Base-by-base conservation (phyloP, 768 basidiomycete species). In the Suillus hirtellus region DNA sequence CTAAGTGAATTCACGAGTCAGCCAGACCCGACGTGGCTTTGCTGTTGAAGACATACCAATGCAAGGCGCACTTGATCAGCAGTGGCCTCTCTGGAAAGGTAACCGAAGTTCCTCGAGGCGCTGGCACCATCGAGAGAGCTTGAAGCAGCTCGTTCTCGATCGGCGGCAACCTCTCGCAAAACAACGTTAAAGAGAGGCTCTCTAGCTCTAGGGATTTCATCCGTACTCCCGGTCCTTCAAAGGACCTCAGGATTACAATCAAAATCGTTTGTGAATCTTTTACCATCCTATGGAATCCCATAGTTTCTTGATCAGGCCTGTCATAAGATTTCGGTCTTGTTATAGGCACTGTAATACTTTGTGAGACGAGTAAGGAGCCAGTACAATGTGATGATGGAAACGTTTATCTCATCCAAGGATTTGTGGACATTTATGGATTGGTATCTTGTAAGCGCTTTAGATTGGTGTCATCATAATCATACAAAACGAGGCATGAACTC, bases 181-280 rank as follows among this genome's bases (percentile, higher is more conserved):
- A 92, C 71, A 68, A 92, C 87, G 9, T 91, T 92, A 71, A 81
- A 88, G 1, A 95, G 74, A 12, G 93, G 91, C 60, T 89, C 84
- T 63, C 77, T 82, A 31, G 72, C 31, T 31, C 31, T 31, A 49
- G 14, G 47, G 24, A 9, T 17, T 50, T 27, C 15, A 31, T 50
- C 27, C 8, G 49, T 17, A 50, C 49, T 50, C 24, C 49, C 8
- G 15, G 49, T 31, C 27, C 27, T 50, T 50, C 31, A 50, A 50
- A 31, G 9, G 49, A 50, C 15, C 27, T 50, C 15, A 50, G 49
- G 49, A 17, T 50, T 50, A 31, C 27, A 17, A 17, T 50, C 8
- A 50, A 50, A 50, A 15, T 31, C 27, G 49, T 50, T 31, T 17
- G 17, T 31, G 15, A 50, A 50, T 17, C 27, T 8, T 50, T 31